Percentiles rank a stretch among this genome's conserved stretches.
These are phyloP conservation scores for Picea engelmannii DNA, from an alignment of 83 land plant species.

Conservation along the genomic window DNA sequence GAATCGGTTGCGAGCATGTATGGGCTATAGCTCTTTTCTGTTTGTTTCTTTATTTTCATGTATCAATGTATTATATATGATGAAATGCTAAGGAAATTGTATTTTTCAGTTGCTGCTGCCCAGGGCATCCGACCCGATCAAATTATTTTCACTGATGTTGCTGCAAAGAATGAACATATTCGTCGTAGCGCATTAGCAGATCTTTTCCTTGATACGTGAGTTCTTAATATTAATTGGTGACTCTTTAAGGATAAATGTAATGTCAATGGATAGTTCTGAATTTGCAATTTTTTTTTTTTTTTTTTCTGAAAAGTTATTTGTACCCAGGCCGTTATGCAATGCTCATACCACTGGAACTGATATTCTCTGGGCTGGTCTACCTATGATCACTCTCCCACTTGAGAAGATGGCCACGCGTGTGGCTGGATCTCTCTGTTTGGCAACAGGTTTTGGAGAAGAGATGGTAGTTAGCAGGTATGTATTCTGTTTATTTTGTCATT, in stretches of 20 bases:
- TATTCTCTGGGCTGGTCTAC: slow-evolving; percentile 97
- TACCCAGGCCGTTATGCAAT: slow-evolving; percentile 91
- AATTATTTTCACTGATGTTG: slow-evolving; percentile 98
- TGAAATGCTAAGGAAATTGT: background rate
- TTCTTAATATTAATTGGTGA: background rate
- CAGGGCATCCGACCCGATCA: slow-evolving; percentile 89
- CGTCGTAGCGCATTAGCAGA: slow-evolving; percentile 92
- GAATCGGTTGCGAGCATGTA: slow-evolving; percentile 88
- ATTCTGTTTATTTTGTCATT: background rate
- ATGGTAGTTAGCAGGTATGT: slow-evolving; percentile 95
- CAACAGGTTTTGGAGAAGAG: slow-evolving; percentile 94
- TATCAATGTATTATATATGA: background rate
- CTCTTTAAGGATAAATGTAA: background rate
- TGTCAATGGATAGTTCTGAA: background rate
- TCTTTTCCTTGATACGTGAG: slow-evolving; percentile 95
- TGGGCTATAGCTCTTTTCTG: slow-evolving; percentile 16
- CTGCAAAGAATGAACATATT: slow-evolving; percentile 90
- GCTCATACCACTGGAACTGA: slow-evolving; percentile 99
- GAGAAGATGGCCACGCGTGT: slow-evolving; percentile 99
- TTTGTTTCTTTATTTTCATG: background rate
- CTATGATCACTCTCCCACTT: slow-evolving; percentile 92
- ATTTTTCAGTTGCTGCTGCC: slow-evolving; percentile 77
- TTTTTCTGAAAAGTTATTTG: background rate
- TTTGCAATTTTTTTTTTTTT: background rate
- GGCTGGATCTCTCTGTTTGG: slow-evolving; percentile 91